phyloP scores from a whole-genome alignment of 495 filamentous ascomycete species.

The Podospora australis region DNA sequence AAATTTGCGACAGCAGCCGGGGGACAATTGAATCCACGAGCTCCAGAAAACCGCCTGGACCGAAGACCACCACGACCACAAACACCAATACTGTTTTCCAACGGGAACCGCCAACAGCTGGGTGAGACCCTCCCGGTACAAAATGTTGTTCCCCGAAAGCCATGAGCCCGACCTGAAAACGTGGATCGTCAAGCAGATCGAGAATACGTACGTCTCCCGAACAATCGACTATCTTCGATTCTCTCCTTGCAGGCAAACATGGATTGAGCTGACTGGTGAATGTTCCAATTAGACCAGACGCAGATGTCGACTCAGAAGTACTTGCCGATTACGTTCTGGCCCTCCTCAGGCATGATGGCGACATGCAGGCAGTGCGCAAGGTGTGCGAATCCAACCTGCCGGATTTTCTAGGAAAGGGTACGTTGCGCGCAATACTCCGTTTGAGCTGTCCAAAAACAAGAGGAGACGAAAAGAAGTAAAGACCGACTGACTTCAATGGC shows the following conservation, averaged over 20 bases:
- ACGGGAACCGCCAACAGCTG: too few relatives aligned
- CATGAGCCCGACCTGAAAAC: conserved; percentile 68
- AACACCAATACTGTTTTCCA: too few relatives aligned
- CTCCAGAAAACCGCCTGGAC: too few relatives aligned
- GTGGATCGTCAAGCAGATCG: conserved; percentile 86
- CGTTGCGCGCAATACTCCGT: conserved; percentile 12
- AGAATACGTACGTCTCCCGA: conserved; percentile 66
- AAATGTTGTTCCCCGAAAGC: conserved; percentile 74
- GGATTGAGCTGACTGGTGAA: not conserved
- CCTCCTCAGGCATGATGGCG: conserved; percentile 75
- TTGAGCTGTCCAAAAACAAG: not conserved
- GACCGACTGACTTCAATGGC: too few relatives aligned
- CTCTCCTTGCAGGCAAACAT: not conserved
- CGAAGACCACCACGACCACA: too few relatives aligned
- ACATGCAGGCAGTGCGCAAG: conserved; percentile 62
- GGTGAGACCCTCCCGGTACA: too few relatives aligned
- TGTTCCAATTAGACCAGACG: conserved; percentile 62
- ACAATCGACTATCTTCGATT: not conserved
- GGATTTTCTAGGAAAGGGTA: conserved; percentile 83
- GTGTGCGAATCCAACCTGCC: conserved; percentile 73
- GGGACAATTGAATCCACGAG: too few relatives aligned
- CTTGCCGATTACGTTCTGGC: conserved; percentile 94
- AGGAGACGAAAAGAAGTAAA: too few relatives aligned
- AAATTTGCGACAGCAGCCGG: too few relatives aligned
- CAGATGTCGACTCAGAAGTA: conserved; percentile 73